Evolutionary conservation across 2,329 filamentous ascomycete species (phyloP), one percentile per base, ranked within the genome.

Genomic region (Cladophialophora chaetospira): DNA sequence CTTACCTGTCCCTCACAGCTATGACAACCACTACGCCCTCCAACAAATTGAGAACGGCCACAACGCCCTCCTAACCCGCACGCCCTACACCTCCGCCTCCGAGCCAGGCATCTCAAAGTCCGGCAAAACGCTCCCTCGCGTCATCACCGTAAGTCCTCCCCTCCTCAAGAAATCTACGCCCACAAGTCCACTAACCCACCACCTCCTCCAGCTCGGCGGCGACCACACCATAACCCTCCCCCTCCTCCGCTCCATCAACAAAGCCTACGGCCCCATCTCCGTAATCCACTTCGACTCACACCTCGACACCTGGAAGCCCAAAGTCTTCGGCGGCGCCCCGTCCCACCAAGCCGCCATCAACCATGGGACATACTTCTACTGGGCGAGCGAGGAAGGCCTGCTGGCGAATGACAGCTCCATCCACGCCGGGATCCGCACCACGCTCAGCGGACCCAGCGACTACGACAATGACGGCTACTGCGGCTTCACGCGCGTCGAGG

Each of bases 341-440:
- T 88, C 84, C 25, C 82, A 91, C 59, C 83, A 86, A 35, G 89
- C 90, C 17, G 81, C 81, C 62, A 86, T 95, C 75, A 95, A 94
- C 75, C 89, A 94, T 74, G 90, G 90, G 38, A 94, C 89, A 1
- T 94, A 94, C 77, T 95, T 95, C 75, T 94, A 87, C 75, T 88
- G 93, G 70, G 90, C 89, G 0, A 75, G 87, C 0, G 83, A 86
- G 73, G 89, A 94, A 70, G 90, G 90, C 2, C 78, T 94, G 13
- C 78, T 95, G 17, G 80, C 80, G 61, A 95, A 94, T 69, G 88
- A 94, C 76, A 88, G 84, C 64, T 93, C 91, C 74, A 91, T 95
- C 72, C 90, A 95, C 70, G 90, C 89, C 13, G 90, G 90, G 35
- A 94, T 95, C 71, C 85, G 90, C 54, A 94, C 90, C 0, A 94